Base-by-base conservation (phyloP, 2,329 filamentous ascomycete species). In the Plectosphaerella plurivora region DNA sequence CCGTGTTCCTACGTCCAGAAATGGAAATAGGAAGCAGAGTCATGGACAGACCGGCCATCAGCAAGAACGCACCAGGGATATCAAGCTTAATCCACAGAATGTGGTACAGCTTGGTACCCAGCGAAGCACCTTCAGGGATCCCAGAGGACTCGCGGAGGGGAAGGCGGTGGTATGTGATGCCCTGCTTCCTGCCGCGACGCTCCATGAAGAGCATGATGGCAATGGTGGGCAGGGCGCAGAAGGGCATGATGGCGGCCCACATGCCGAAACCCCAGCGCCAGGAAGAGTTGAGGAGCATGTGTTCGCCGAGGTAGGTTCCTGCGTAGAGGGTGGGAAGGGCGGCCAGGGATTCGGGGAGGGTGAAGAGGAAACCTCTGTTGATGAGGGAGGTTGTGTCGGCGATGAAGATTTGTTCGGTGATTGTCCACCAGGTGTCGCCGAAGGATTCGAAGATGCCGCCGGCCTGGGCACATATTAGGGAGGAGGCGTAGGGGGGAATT, bases 371-470 rank as follows among this genome's bases (percentile, higher is more conserved):
- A 54, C 73, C 67, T 18, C 74, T 69, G 60, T 76, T 76, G 51
- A 65, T 59, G 5, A 77, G 63, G 15, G 64, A 66, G 5, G 67
- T 74, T 55, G 68, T 73, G 51, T 77, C 74, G 51, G 74, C 70
- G 15, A 75, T 57, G 56, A 76, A 70, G 53, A 76, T 66, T 45
- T 65, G 65, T 44, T 68, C 63, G 56, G 63, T 68, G 22, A 69
- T 65, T 10, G 56, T 57, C 50, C 65, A 69, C 15, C 63, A 64
- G 1, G 63, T 65, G 11, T 63, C 63, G 18, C 83, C 83, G 41
- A 82, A 75, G 15, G 76, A 75, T 57, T 85, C 84, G 52, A 86
- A 82, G 9, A 86, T 78, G 48, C 80, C 74, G 8, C 76, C 79
- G 4, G 78, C 60, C 64, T 57, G 54, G 74, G 64, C 47, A 72